These are phyloP conservation scores for Fusarium mexicanum DNA, from an alignment of 2,329 filamentous ascomycete species.

Conservation along the genomic window DNA sequence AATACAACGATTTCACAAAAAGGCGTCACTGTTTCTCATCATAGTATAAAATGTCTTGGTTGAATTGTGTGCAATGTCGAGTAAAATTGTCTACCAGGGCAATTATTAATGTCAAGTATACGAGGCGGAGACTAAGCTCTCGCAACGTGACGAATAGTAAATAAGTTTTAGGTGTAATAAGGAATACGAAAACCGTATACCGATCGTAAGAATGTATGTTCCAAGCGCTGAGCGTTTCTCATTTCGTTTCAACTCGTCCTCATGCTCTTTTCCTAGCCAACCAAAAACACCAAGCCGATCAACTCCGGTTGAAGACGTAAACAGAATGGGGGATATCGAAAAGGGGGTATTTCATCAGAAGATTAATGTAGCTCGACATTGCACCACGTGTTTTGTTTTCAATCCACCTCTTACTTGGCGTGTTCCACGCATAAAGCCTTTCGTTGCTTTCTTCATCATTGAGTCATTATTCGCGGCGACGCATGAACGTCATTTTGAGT, in stretches of 20 bases:
- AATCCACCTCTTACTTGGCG: slow-evolving; percentile 9
- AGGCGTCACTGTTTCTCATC: not conserved
- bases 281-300: slow-evolving; percentile 43
- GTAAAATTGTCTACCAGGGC: slow-evolving; percentile 48
- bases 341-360: slow-evolving; percentile 42
- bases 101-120: slow-evolving; percentile 44
- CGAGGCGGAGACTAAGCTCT: slow-evolving; percentile 33
- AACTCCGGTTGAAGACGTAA: slow-evolving; percentile 40
- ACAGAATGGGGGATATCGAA: slow-evolving; percentile 38
- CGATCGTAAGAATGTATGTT: slow-evolving; percentile 31
- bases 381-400: slow-evolving; percentile 31
- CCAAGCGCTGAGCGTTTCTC: slow-evolving; percentile 39
- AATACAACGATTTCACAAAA: not conserved
- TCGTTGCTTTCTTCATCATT: slow-evolving; percentile 38
- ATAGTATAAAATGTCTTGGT: not conserved
- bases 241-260: slow-evolving; percentile 30
- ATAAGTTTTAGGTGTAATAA: slow-evolving; percentile 39
- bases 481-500: slow-evolving; percentile 30
- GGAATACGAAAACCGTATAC: slow-evolving; percentile 31
- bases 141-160: slow-evolving; percentile 40
- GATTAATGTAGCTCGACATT: slow-evolving; percentile 39
- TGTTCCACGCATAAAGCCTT: slow-evolving; percentile 17
- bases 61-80: slow-evolving; percentile 43
- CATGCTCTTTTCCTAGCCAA: slow-evolving; percentile 25
- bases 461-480: slow-evolving; percentile 50